Conservation (phyloP, 495 filamentous ascomycete species). For the Neurospora tetrasperma region DNA sequence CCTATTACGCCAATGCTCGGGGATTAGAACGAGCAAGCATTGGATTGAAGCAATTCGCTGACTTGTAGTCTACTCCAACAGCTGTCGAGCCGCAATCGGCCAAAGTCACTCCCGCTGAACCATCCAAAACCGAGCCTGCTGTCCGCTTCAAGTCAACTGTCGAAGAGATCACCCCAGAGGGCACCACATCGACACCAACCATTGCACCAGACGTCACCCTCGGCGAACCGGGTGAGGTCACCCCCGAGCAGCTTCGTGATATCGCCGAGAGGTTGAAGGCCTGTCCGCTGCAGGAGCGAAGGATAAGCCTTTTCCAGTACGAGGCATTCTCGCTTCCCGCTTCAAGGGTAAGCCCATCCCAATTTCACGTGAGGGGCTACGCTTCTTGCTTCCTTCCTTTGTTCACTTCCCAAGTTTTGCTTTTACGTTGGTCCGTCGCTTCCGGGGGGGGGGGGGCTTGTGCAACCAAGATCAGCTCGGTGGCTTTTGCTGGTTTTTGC, state of each 20-base stretch:
- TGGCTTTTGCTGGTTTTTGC: neutral
- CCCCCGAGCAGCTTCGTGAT: slow-evolving; percentile 56
- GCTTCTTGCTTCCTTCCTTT: slow-evolving; percentile 2
- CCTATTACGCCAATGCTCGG: neutral
- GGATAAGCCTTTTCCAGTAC: slow-evolving; percentile 77
- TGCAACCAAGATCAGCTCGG: neutral
- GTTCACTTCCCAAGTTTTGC: neutral
- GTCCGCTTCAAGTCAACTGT: slow-evolving; percentile 73
- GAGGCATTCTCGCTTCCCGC: slow-evolving; percentile 80
- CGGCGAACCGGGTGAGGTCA: slow-evolving; percentile 28
- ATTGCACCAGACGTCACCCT: slow-evolving; percentile 6
- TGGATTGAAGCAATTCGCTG: neutral
- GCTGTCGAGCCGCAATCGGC: neutral
- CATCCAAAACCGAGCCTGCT: slow-evolving; percentile 22
- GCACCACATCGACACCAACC: slow-evolving; percentile 18
- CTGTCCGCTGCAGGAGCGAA: slow-evolving; percentile 64
- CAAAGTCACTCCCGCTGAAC: neutral
- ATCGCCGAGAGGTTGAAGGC: slow-evolving; percentile 62
- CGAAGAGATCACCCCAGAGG: slow-evolving; percentile 62
- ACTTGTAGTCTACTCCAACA: neutral
- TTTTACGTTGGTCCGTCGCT: neutral
- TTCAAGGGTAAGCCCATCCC: slow-evolving; percentile 57
- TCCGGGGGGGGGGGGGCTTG: neutral
- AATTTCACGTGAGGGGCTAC: neutral
- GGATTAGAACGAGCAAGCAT: neutral